Conservation (phyloP, 352 stramenopile genomes). For the Globisporangium iwayamae region DNA sequence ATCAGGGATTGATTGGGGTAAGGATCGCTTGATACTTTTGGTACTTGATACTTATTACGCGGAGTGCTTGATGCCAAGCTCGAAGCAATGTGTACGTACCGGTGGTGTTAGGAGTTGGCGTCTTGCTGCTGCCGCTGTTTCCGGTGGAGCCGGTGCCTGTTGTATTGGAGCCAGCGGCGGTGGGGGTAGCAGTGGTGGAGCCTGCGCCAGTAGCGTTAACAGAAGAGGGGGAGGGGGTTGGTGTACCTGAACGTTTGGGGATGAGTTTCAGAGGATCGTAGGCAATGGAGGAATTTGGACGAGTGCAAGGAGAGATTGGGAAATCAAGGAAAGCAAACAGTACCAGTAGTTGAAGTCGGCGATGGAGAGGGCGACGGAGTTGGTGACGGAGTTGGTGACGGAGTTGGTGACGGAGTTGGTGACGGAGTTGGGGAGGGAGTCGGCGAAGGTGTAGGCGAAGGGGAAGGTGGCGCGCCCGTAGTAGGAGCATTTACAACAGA, state of each 20-base stretch:
- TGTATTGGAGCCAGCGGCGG: not conserved
- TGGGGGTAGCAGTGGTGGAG: not conserved
- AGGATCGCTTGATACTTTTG: not conserved
- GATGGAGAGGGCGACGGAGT: constrained; percentile 3
- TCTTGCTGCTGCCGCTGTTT: not conserved
- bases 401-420: constrained; percentile 3
- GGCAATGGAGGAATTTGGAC: not conserved
- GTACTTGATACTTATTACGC: not conserved
- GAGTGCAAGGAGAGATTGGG: not conserved
- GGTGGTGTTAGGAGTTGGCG: not conserved
- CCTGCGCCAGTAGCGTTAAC: constrained; percentile 11
- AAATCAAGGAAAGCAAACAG: constrained; percentile 10
- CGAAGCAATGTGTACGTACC: not conserved
- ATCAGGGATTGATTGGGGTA: not conserved
- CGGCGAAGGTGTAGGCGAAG: constrained; percentile 4
- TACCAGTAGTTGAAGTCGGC: constrained; percentile 10
- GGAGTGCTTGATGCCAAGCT: not conserved
- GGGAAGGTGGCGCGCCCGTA: constrained; percentile 2
- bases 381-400: constrained; percentile 3
- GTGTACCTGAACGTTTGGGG: constrained; percentile 11
- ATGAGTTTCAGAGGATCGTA: not conserved
- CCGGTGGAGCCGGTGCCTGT: not conserved
- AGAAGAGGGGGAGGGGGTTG: constrained; percentile 5
- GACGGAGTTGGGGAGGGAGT: not conserved
- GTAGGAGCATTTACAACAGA: constrained; percentile 8